Evolutionary conservation across 306 rosid genomes (phyloP), one percentile per base, ranked within the genome.

Genomic region (Psophocarpus tetragonolobus): DNA sequence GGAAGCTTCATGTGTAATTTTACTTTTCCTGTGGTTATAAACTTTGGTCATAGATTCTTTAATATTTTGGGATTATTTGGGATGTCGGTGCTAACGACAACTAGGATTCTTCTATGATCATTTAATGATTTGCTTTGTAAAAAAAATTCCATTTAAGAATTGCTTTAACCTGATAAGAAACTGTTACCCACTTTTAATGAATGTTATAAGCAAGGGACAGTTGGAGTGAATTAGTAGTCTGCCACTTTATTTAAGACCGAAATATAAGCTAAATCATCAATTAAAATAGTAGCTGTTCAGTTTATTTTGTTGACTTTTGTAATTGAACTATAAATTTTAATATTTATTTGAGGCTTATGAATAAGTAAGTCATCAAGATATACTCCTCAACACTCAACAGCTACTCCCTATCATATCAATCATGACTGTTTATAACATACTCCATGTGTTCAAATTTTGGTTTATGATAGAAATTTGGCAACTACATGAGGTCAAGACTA

Each of bases 11-110:
- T 24, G 12, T 17, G 18, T 29, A n/a, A 2, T 17, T 27, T 69
- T 69, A 5, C 42, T 47, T 68, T 13, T 54, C 1, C 23, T 45
- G 60, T 69, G 36, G 74, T n/a, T 17, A 27, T 0, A 45, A 29
- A 69, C 9, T 29, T 5, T 9, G 15, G 4, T 2, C 44, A 38
- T 17, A 36, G 8, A 64, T 64, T 61, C 41, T 14, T 30, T 17
- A 63, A 64, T 20, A 10, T 73, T 73, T 64, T 63, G 50, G 36
- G 70, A 54, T 32, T 56, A 20, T 53, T 35, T 41, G 60, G 60
- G 41, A 30, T 51, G 80, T 66, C 64, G 76, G 79, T 80, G 75
- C 42, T 70, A 78, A 32, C 44, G 63, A 56, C 29, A 13, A 6
- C 30, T 10, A 29, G 4, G 14, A 35, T 24, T 17, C 11, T 3